A percentile compares a stretch with the other conserved stretches of the same genome.
phyloP scores from a whole-genome alignment of 164 flowering plant species.

The Buxus sempervirens region DNA sequence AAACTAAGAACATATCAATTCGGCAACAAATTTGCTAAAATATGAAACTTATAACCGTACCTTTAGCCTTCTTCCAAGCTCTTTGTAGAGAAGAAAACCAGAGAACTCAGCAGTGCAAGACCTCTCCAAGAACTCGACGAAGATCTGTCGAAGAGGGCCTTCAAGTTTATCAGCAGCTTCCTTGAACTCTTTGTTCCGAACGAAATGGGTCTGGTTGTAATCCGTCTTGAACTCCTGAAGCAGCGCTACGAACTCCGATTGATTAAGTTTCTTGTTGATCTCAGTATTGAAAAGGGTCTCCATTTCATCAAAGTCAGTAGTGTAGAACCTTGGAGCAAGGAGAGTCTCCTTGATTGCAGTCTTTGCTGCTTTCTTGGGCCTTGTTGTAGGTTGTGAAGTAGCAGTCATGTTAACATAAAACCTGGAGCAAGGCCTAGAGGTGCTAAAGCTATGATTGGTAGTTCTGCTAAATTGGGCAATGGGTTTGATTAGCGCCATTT shows the following conservation, averaged over 20 bases:
- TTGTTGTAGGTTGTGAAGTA: conserved; percentile 27
- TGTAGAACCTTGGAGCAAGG: conserved; percentile 90
- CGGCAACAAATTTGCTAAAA: not conserved
- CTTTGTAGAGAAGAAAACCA: conserved; percentile 94
- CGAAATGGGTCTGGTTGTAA: conserved; percentile 96
- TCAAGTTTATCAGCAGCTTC: conserved; percentile 90
- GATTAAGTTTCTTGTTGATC: conserved; percentile 83
- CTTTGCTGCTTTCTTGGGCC: conserved; percentile 43
- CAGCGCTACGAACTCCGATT: conserved; percentile 80
- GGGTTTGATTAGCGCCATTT: conserved; percentile 79
- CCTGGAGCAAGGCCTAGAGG: conserved; percentile 10
- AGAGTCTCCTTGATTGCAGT: conserved; percentile 73
- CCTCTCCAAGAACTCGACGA: conserved; percentile 96
- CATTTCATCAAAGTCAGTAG: conserved; percentile 98
- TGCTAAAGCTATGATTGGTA: conserved; percentile 23
- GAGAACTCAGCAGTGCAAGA: conserved; percentile 99
- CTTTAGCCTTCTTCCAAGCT: conserved; percentile 97
- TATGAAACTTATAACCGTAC: conserved; percentile 25
- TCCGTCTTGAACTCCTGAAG: conserved; percentile 95
- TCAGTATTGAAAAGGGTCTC: conserved; percentile 89
- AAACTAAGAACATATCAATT: not conserved
- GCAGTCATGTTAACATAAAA: conserved; percentile 46
- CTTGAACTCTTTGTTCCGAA: conserved; percentile 93
- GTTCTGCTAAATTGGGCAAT: conserved; percentile 44
- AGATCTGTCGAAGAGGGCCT: conserved; percentile 84